Base-by-base conservation (phyloP, 1,139 yeast species). In the Magnusiomyces paraingens region DNA sequence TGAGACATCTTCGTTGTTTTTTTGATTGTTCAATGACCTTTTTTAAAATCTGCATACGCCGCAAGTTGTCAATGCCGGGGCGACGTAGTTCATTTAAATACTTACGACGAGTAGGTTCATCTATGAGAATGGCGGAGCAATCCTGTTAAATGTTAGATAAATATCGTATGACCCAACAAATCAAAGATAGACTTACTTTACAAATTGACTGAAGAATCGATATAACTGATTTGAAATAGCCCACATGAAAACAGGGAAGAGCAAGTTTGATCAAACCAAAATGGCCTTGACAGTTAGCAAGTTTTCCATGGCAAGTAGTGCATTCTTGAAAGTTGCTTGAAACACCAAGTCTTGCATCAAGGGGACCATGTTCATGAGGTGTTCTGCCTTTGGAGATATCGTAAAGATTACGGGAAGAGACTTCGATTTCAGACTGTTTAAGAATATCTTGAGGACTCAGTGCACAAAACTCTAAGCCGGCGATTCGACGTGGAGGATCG, bases 231-330 rank as follows among this genome's bases (percentile, higher is more conserved):
- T 91, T 93, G 77, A 94, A 93, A 68, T 90, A 94, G 4, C 99
- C 99, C 47, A 93, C 95, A 67, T 94, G 99, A 73, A 93, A 94
- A 17, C 91, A 98, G 1, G 99, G 99, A 51, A 94, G 75, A 0
- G 98, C 96, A 53, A 94, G 77, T 62, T 89, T 81, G 59, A 94
- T 82, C 66, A 94, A 96, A 46, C 99, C 99, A 69, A 94, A 94
- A 72, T 94, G 99, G 53, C 99, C 99, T 71, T 93, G 97, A 69
- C 99, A 94, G 1, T 95, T 81, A 0, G 96, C 96, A 63, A 94
- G 74, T 62, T 84, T 84, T 8, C 98, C 98, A 62, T 83, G 90
- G 72, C 99, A 94, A 0, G 98, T 94, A 15, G 81, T 69, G 75
- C 99, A 94, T 66, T 86, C 95, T 22, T 82, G 75, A 35, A 86